Conservation (phyloP, 352 stramenopile species). For the Globisporangium recalcitrans region DNA sequence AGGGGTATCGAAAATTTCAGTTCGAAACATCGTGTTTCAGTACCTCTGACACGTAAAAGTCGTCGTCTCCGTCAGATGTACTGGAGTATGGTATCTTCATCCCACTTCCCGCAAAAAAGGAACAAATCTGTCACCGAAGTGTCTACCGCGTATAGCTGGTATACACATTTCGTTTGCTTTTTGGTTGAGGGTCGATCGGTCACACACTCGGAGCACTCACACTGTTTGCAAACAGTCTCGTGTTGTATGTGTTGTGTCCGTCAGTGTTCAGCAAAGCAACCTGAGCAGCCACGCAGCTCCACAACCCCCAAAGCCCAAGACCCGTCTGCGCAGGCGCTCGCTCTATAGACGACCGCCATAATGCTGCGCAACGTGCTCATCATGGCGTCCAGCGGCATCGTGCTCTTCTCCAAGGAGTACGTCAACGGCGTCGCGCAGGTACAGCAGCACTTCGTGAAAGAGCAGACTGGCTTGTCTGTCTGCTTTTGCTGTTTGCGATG, state of each 20-base stretch:
- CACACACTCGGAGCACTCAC: background rate
- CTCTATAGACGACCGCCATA: background rate
- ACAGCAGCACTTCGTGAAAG: background rate
- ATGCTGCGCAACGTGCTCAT: constrained; percentile 93
- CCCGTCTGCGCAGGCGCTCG: background rate
- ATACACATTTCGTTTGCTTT: background rate
- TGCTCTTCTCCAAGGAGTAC: constrained; percentile 92
- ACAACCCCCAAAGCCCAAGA: background rate
- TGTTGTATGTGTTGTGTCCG: background rate
- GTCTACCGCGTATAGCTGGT: too few relatives aligned
- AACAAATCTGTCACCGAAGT: background rate
- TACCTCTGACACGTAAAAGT: too few relatives aligned
- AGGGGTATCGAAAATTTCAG: constrained; percentile 15
- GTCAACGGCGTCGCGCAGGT: constrained; percentile 83
- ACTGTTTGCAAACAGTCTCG: background rate
- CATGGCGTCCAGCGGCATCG: constrained; percentile 89
- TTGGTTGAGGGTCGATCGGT: background rate
- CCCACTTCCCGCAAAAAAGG: background rate
- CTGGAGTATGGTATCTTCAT: background rate
- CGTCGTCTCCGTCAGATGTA: background rate
- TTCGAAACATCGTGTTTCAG: background rate
- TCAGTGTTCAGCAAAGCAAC: constrained; percentile 6
- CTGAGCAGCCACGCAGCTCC: background rate
- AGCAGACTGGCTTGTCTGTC: background rate
- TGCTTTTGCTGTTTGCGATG: background rate